Percentiles rank a stretch among this genome's conserved stretches.
phyloP scores from a whole-genome alignment of 257 asterid species.

The Jacaranda copaia region DNA sequence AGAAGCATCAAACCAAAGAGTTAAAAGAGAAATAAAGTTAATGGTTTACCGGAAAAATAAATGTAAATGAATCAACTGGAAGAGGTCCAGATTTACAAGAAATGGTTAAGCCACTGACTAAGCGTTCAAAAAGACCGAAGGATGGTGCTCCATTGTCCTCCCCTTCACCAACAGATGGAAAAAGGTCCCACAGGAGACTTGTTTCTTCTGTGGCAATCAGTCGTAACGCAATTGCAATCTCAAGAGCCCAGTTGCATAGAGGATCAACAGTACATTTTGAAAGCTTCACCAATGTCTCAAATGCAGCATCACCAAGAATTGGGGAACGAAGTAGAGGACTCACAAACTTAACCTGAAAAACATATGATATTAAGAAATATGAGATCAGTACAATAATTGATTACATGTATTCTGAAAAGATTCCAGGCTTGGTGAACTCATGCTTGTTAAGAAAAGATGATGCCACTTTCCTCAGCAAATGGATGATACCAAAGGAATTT shows the following conservation, averaged over 20 bases:
- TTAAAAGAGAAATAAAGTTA: slow-evolving; percentile 16
- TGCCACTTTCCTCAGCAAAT: slow-evolving; percentile 15
- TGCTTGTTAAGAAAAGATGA: slow-evolving; percentile 7
- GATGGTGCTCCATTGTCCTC: slow-evolving; percentile 66
- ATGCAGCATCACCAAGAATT: slow-evolving; percentile 88
- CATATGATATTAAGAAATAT: slow-evolving; percentile 18
- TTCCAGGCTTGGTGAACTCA: slow-evolving; percentile 24
- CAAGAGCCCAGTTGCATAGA: slow-evolving; percentile 94
- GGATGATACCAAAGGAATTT: background rate
- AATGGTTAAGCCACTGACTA: slow-evolving; percentile 75
- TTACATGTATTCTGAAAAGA: background rate
- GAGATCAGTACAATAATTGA: slow-evolving; percentile 1
- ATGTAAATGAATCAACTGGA: slow-evolving; percentile 93
- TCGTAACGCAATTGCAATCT: slow-evolving; percentile 92
- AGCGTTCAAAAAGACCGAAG: slow-evolving; percentile 79
- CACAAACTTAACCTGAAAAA: slow-evolving; percentile 74
- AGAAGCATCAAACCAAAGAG: slow-evolving; percentile 29
- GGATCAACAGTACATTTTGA: slow-evolving; percentile 86
- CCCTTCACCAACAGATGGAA: slow-evolving; percentile 71
- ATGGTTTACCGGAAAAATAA: slow-evolving; percentile 83
- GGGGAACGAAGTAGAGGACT: slow-evolving; percentile 79
- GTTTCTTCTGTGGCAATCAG: slow-evolving; percentile 69
- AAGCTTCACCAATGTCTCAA: slow-evolving; percentile 84
- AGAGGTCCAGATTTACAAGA: slow-evolving; percentile 96
- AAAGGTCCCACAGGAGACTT: slow-evolving; percentile 65